Evolutionary conservation across 192 early-diverging fungal species (phyloP).

Genomic region (Coemansia asiatica): DNA sequence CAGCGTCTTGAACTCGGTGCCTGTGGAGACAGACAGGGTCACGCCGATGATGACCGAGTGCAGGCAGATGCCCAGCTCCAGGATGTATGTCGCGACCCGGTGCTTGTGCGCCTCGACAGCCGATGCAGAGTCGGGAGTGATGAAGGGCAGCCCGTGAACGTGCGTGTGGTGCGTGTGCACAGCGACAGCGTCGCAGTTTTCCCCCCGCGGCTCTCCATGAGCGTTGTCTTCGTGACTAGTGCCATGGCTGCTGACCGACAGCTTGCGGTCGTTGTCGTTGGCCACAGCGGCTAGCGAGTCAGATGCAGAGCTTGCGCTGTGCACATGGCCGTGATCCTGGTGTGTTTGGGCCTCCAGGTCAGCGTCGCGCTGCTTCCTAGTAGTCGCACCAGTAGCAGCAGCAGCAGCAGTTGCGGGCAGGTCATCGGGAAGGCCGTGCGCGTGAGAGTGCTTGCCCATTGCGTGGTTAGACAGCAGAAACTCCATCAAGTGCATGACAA

Average conservation of each 20-base stretch:
- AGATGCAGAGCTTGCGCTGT: background rate
- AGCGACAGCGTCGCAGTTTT: conserved; percentile 44
- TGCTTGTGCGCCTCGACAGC: conserved; percentile 8
- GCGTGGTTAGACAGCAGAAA: conserved; percentile 53
- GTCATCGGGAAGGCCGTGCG: conserved; percentile 21
- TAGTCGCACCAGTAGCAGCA: too few relatives aligned
- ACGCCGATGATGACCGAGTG: conserved; percentile 80
- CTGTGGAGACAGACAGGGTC: conserved; percentile 59
- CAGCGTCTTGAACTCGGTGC: conserved; percentile 59
- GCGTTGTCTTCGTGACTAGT: background rate
- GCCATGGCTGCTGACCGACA: background rate
- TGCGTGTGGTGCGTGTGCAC: conserved; percentile 55
- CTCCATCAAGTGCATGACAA: conserved; percentile 68
- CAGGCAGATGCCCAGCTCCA: conserved; percentile 74
- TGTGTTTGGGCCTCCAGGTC: background rate
- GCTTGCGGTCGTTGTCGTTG: conserved; percentile 12
- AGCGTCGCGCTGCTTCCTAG: background rate
- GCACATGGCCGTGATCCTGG: background rate
- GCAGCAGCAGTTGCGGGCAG: background rate
- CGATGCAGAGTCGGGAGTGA: conserved; percentile 6
- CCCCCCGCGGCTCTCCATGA: background rate
- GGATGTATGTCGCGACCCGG: conserved; percentile 63
- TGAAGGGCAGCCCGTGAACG: conserved; percentile 45
- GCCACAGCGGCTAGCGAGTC: background rate
- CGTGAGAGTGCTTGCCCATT: conserved; percentile 37